Conservation (phyloP, 305 asterid species). For the Solanum hybrid region DNA sequence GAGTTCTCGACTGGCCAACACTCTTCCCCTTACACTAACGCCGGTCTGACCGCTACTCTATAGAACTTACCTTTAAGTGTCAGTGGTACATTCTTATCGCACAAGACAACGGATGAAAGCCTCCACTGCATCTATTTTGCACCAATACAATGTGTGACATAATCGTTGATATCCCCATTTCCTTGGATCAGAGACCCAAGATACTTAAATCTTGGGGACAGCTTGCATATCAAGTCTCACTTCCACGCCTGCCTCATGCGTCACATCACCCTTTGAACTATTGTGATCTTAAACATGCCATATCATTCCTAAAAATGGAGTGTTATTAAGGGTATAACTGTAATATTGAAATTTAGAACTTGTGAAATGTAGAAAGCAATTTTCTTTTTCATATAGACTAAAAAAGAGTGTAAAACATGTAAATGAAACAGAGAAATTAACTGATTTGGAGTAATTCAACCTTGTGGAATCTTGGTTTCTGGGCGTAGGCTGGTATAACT, state of each 20-base stretch:
- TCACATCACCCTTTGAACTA: neutral
- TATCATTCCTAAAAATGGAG: neutral
- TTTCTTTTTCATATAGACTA: neutral
- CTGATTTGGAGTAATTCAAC: neutral
- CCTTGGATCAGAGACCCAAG: neutral
- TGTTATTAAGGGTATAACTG: neutral
- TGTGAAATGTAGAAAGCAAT: neutral
- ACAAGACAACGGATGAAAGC: neutral
- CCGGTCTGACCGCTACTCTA: neutral
- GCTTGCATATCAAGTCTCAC: neutral
- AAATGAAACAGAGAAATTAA: neutral
- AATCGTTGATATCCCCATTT: neutral
- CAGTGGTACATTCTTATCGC: neutral
- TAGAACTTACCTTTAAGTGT: neutral
- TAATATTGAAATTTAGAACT: neutral
- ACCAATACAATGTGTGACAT: neutral
- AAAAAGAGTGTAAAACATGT: neutral
- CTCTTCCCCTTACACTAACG: neutral
- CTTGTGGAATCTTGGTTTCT: neutral
- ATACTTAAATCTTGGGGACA: neutral
- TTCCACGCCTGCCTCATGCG: neutral
- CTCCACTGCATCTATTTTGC: neutral
- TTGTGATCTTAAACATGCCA: neutral
- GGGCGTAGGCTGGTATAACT: neutral
- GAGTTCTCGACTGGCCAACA: neutral